These are phyloP conservation scores for Effrenium voratum DNA, from an alignment of 73 alveolate genomes.

Conservation along the genomic window DNA sequence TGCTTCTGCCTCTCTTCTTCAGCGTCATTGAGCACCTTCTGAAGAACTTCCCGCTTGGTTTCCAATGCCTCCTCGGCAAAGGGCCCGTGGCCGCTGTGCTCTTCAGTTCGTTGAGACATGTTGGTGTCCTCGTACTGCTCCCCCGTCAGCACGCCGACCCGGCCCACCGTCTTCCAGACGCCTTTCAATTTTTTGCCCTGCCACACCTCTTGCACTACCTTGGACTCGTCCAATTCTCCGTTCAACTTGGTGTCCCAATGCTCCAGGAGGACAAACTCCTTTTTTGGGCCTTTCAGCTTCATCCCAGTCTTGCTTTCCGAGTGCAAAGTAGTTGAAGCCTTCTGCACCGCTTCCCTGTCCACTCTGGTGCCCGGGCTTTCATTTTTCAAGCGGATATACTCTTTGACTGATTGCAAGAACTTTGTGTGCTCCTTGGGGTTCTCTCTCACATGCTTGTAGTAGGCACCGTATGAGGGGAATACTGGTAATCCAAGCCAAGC, in stretches of 20 bases:
- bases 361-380: no score
- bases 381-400: no score
- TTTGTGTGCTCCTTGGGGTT: background rate
- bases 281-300: background rate
- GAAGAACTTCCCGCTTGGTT: background rate
- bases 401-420: no score
- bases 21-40: background rate
- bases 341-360: no score
- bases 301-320: no score
- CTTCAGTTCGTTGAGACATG: background rate
- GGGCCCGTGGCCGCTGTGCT: slow-evolving; percentile 14
- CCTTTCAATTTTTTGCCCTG: slow-evolving; percentile 1
- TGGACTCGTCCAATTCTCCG: slow-evolving; percentile 16
- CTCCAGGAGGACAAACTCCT: background rate
- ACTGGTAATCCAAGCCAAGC: background rate
- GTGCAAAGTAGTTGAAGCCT: no score
- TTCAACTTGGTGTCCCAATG: slow-evolving; percentile 16
- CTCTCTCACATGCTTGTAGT: background rate
- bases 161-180: background rate
- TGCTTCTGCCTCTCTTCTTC: background rate
- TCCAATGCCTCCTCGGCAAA: background rate
- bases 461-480: background rate
- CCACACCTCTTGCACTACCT: slow-evolving; percentile 12
- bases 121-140: slow-evolving; percentile 20
- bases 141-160: background rate